Conservation (phyloP, 129 eudicot genomes). For the Kitagawia praeruptora region DNA sequence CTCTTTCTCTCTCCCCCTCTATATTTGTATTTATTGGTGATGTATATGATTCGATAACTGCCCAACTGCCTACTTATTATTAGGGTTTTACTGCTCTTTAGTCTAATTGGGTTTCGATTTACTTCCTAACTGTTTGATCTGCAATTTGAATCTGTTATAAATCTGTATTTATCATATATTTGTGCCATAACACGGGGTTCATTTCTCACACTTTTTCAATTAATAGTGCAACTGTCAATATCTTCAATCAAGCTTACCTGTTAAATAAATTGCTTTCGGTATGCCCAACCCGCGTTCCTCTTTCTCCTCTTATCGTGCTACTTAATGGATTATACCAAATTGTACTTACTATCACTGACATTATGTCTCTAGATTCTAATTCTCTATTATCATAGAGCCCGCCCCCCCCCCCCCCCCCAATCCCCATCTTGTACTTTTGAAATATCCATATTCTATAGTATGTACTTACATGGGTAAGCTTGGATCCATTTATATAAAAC, state of each 20-base stretch:
- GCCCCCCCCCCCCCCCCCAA: neutral
- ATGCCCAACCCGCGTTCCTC: neutral
- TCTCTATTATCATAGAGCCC: neutral
- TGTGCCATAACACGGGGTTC: neutral
- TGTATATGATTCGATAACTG: neutral
- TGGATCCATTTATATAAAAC: neutral
- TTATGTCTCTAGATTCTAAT: neutral
- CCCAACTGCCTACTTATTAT: neutral
- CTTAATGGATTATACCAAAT: no score
- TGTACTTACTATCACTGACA: neutral
- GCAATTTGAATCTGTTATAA: no score
- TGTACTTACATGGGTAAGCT: neutral
- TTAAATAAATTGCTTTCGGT: no score
- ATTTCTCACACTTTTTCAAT: neutral
- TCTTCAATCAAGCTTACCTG: neutral
- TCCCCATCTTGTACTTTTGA: neutral
- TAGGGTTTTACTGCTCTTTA: neutral
- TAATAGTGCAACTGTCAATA: neutral
- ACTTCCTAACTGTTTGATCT: no score
- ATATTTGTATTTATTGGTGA: neutral
- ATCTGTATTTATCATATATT: no score
- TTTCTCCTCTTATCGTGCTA: no score
- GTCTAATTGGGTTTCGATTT: neutral
- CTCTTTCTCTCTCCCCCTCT: neutral
- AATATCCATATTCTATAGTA: neutral